phyloP scores from a whole-genome alignment of 352 stramenopile species.

The Globisporangium irregulare region DNA sequence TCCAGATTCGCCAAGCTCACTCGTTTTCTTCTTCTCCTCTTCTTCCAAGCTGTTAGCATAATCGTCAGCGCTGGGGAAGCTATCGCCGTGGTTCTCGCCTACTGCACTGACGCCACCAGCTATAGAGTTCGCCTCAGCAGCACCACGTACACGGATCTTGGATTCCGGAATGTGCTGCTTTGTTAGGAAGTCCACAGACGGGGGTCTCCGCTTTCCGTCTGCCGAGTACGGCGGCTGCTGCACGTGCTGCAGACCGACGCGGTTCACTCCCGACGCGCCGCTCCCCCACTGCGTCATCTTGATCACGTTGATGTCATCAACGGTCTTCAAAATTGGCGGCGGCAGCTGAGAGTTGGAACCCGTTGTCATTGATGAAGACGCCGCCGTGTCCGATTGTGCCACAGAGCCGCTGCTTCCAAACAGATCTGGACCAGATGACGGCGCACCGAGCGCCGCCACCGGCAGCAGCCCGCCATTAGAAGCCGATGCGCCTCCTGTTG shows the following conservation, averaged over 20 bases:
- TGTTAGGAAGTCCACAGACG: slow-evolving; percentile 4
- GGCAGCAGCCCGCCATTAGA: not conserved
- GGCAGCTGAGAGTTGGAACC: not conserved
- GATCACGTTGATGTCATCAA: slow-evolving; percentile 30
- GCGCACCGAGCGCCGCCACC: not conserved
- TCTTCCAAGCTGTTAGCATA: not conserved
- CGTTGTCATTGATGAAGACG: not conserved
- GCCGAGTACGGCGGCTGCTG: slow-evolving; percentile 25
- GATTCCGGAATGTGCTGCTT: not conserved
- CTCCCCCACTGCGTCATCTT: slow-evolving; percentile 20
- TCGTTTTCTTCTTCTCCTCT: not conserved
- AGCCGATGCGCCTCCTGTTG: not conserved
- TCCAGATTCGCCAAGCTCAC: not conserved
- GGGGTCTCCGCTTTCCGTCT: slow-evolving; percentile 16
- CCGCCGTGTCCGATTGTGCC: not conserved
- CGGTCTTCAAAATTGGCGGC: slow-evolving; percentile 5
- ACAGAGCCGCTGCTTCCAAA: slow-evolving; percentile 8
- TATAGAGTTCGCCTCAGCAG: not conserved
- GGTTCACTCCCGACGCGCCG: not conserved
- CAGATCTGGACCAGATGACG: slow-evolving; percentile 5
- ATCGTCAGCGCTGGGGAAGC: not conserved
- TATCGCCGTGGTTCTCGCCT: not conserved
- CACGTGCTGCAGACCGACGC: slow-evolving; percentile 10
- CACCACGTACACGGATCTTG: not conserved
- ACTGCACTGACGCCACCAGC: not conserved